A percentile compares a stretch with the other conserved stretches of the same genome.
Conservation (phyloP, 2,329 filamentous ascomycete genomes). For the Pyrenochaeta sp. region DNA sequence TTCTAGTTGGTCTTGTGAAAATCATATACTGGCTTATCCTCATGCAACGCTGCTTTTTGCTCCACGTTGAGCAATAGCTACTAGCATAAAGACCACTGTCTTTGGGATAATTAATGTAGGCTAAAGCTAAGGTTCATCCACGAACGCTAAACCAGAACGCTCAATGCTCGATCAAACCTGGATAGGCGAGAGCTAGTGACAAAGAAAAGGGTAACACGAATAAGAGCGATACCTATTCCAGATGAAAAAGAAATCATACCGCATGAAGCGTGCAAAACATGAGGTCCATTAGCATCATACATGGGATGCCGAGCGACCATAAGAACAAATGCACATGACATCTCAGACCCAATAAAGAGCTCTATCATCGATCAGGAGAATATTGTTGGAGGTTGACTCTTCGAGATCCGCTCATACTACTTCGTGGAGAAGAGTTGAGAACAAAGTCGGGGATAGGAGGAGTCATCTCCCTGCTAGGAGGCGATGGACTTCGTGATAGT, state of each 20-base stretch:
- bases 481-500: slow-evolving; percentile 42
- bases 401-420: slow-evolving; percentile 44
- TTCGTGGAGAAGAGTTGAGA: slow-evolving; percentile 51
- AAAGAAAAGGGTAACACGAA: slow-evolving; percentile 6
- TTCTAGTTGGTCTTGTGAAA: background rate
- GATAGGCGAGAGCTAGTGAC: slow-evolving; percentile 23
- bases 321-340: background rate
- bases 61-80: background rate
- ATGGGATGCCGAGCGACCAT: too few relatives aligned
- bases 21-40: background rate
- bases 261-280: slow-evolving; percentile 8
- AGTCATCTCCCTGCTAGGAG: slow-evolving; percentile 50
- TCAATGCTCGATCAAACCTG: slow-evolving; percentile 26
- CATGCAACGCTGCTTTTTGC: background rate
- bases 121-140: slow-evolving; percentile 14
- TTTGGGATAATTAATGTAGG: slow-evolving; percentile 3
- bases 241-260: slow-evolving; percentile 15
- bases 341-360: background rate
- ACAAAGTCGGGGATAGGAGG: slow-evolving; percentile 56
- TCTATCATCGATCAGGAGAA: slow-evolving; percentile 28
- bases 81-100: slow-evolving; percentile 3
- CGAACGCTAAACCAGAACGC: slow-evolving; percentile 12
- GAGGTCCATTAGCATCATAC: background rate
- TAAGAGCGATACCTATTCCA: background rate
- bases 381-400: slow-evolving; percentile 41